Evolutionary conservation across 75 land plant species (phyloP).

Genomic region (Selaginella moellendorffii): DNA sequence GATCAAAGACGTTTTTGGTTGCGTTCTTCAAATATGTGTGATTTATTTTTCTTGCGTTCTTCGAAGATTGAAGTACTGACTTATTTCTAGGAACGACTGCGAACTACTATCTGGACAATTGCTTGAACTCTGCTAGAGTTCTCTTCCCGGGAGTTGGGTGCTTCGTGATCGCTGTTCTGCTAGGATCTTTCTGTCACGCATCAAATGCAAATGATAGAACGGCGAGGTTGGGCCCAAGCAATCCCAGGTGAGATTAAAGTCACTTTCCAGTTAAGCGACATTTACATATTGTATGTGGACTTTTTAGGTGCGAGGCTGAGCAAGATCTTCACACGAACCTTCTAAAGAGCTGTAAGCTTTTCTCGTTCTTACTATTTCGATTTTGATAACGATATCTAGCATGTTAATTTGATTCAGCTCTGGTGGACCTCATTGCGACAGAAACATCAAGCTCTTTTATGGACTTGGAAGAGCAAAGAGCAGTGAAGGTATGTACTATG

Average conservation of each 20-base stretch:
- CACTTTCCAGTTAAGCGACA: too few relatives aligned
- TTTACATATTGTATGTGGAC: too few relatives aligned
- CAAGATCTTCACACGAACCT: not conserved
- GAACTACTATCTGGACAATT: constrained; percentile 21
- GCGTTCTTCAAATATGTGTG: too few relatives aligned
- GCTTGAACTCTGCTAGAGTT: constrained; percentile 18
- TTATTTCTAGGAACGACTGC: constrained; percentile 19
- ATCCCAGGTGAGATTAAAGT: too few relatives aligned
- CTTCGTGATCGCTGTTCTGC: constrained; percentile 16
- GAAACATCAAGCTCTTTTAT: not conserved
- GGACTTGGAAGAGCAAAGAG: not conserved
- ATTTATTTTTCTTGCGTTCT: not conserved
- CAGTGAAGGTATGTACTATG: not conserved
- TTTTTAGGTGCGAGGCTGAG: not conserved
- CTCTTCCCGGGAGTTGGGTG: constrained; percentile 25
- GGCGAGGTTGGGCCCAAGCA: constrained; percentile 4
- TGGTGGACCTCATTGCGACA: not conserved
- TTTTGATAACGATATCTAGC: too few relatives aligned
- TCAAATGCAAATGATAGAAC: constrained; percentile 18
- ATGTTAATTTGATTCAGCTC: too few relatives aligned
- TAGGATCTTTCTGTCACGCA: constrained; percentile 25
- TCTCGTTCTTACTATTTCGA: too few relatives aligned
- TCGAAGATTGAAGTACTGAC: not conserved
- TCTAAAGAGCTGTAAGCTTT: not conserved
- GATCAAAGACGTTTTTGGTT: not conserved